These are phyloP conservation scores for Lachnellula arida DNA, from an alignment of 2,329 filamentous ascomycete species.

Conservation along the genomic window DNA sequence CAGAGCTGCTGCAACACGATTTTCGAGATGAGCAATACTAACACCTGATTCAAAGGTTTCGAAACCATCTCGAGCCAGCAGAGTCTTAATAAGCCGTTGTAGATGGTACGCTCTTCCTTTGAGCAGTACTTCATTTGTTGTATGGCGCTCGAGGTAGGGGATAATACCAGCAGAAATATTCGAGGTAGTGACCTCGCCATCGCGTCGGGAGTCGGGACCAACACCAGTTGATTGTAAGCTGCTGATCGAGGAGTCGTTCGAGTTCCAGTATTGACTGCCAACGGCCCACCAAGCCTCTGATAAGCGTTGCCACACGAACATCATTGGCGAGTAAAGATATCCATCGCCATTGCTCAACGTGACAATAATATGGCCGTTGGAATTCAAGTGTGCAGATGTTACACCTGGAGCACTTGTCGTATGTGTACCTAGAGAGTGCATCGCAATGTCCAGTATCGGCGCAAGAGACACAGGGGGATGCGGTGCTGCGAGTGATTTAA, in stretches of 20 bases:
- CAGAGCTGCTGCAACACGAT: constrained; percentile 83
- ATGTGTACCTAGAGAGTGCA: constrained; percentile 72
- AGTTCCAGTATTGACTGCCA: constrained; percentile 98
- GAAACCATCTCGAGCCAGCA: constrained; percentile 84
- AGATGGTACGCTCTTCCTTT: constrained; percentile 89
- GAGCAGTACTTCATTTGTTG: constrained; percentile 85
- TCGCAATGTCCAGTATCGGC: constrained; percentile 82
- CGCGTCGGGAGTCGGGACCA: constrained; percentile 47
- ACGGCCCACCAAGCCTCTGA: constrained; percentile 98
- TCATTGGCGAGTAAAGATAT: constrained; percentile 77
- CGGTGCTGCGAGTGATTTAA: constrained; percentile 74
- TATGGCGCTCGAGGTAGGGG: constrained; percentile 88
- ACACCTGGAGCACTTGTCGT: constrained; percentile 74
- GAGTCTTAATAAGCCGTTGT: constrained; percentile 82
- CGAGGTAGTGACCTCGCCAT: constrained; percentile 45
- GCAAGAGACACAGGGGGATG: constrained; percentile 87
- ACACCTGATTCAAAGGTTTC: constrained; percentile 88
- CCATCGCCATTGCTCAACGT: constrained; percentile 93
- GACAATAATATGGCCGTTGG: constrained; percentile 78
- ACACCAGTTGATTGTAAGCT: constrained; percentile 70
- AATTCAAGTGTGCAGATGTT: constrained; percentile 87
- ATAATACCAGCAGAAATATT: constrained; percentile 87
- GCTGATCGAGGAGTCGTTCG: constrained; percentile 82
- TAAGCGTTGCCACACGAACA: constrained; percentile 93
- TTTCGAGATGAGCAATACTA: constrained; percentile 92